Base-by-base conservation (phyloP, 768 basidiomycete species). In the Butyriboletus loyo region DNA sequence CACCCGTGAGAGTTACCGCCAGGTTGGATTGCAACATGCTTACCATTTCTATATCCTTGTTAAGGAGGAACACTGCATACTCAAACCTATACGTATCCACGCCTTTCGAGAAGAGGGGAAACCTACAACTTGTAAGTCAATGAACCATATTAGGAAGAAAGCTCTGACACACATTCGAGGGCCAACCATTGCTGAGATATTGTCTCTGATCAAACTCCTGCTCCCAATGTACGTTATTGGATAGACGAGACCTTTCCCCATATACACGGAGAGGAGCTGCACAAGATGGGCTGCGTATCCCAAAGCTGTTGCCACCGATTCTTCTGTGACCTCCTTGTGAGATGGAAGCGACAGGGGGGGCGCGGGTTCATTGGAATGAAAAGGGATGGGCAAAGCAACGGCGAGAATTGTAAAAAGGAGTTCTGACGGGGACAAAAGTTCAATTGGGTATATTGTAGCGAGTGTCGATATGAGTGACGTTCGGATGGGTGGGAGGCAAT, bases 1-100 rank as follows among this genome's bases (percentile, higher is more conserved):
- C 39, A 38, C 27, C 21, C 2, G 34, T 66, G 22, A 61, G 56
- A 41, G 15, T 27, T 22, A n/a, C 14, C 39, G 9, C 21, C n/a
- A 43, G 7, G 19, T 39, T 11, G 5, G 5, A 45, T 35, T 28
- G 25, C 35, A 48, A 32, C 19, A 44, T 35, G 7, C 61, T 42
- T 58, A 95, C 94, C 81, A 94, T 77, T 73, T 99, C 96, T 58
- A 99, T 94, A 70, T 99, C 80, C 71, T 98, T 99, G 75, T 99
- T 99, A 30, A 98, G 76, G 37, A 99, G 72, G 69, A 94, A 98
- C 5, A 98, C 96, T 4, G 86, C 97, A 73, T 98, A 99, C 69
- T 98, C 96, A 64, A 96, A 99, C 24, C 97, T 81, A 72, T 98
- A 98, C 38, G 87, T 89, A 66, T 98, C 97, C 52, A 98, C 95